phyloP scores from a whole-genome alignment of 1,139 yeast genomes.

The Blastobotrys aristatus region DNA sequence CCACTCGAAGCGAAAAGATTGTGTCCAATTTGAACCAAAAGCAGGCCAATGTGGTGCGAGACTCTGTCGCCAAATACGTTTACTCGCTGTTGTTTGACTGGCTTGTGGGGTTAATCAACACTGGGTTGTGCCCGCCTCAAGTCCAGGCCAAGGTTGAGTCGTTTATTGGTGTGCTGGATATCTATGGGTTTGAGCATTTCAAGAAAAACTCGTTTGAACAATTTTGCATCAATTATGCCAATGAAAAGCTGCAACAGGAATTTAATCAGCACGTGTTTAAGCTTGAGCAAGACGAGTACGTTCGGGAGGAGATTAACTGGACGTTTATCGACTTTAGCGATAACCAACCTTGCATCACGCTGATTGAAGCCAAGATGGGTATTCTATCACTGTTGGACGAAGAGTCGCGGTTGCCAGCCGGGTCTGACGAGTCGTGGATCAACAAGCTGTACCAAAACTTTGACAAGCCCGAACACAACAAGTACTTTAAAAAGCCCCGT shows the following conservation, averaged over 20 bases:
- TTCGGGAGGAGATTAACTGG: slow-evolving; percentile 93
- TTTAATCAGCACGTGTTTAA: slow-evolving; percentile 97
- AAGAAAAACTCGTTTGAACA: slow-evolving; percentile 93
- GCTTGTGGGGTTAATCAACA: slow-evolving; percentile 81
- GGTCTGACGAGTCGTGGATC: slow-evolving; percentile 89
- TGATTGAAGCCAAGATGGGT: slow-evolving; percentile 88
- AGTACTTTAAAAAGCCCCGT: slow-evolving; percentile 87
- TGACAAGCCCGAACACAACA: slow-evolving; percentile 70
- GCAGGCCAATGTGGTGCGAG: slow-evolving; percentile 89
- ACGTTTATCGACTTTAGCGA: slow-evolving; percentile 93
- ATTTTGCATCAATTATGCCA: slow-evolving; percentile 95
- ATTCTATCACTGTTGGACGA: slow-evolving; percentile 85
- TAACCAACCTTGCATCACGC: slow-evolving; percentile 93
- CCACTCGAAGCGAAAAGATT: slow-evolving; percentile 89
- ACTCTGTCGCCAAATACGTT: slow-evolving; percentile 91
- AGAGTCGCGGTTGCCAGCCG: slow-evolving; percentile 92
- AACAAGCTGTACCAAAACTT: slow-evolving; percentile 84
- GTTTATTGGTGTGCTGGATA: slow-evolving; percentile 95
- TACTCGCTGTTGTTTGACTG: slow-evolving; percentile 93
- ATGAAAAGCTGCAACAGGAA: slow-evolving; percentile 95
- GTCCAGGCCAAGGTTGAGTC: slow-evolving; percentile 51
- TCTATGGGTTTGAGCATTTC: slow-evolving; percentile 95
- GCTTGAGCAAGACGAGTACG: slow-evolving; percentile 92
- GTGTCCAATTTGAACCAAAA: slow-evolving; percentile 75
- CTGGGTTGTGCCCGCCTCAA: slow-evolving; percentile 72